Conservation (phyloP, 2,329 filamentous ascomycete genomes). For the Scytalidium sp. region DNA sequence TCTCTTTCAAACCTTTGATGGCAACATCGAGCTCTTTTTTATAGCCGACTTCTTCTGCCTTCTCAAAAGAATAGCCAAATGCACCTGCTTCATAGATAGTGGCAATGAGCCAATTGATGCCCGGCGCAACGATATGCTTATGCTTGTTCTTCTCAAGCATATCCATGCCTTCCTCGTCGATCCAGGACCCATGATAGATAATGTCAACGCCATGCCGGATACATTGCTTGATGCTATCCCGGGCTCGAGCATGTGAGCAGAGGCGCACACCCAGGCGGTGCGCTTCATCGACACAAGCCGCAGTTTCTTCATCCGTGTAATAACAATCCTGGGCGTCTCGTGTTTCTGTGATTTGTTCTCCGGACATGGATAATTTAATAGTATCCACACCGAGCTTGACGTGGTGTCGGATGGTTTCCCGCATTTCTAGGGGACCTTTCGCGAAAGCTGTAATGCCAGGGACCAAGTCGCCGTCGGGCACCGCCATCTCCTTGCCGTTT, state of each 20-base stretch:
- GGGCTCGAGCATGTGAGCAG: constrained; percentile 37
- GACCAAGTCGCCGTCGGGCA: constrained; percentile 38
- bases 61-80: constrained; percentile 36
- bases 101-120: constrained; percentile 36
- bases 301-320: constrained; percentile 38
- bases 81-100: constrained; percentile 22
- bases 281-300: constrained; percentile 40
- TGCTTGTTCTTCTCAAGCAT: constrained; percentile 31
- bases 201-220: constrained; percentile 39
- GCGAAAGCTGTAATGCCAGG: constrained; percentile 22
- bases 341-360: constrained; percentile 13
- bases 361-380: constrained; percentile 36
- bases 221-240: constrained; percentile 38
- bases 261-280: constrained; percentile 30
- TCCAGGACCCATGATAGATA: constrained; percentile 40
- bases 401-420: constrained; percentile 31
- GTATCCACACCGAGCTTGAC: constrained; percentile 35
- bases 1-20: constrained; percentile 34
- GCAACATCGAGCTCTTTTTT: constrained; percentile 35
- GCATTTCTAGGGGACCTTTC: constrained; percentile 35
- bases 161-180: constrained; percentile 33
- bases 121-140: constrained; percentile 36
- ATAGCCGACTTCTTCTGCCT: constrained; percentile 39
- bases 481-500: constrained; percentile 44
- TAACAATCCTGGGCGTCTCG: constrained; percentile 39